A percentile compares a stretch with the other conserved stretches of the same genome.
Evolutionary conservation across 495 filamentous ascomycete species (phyloP).

Genomic region (Trypethelium eluteriae): DNA sequence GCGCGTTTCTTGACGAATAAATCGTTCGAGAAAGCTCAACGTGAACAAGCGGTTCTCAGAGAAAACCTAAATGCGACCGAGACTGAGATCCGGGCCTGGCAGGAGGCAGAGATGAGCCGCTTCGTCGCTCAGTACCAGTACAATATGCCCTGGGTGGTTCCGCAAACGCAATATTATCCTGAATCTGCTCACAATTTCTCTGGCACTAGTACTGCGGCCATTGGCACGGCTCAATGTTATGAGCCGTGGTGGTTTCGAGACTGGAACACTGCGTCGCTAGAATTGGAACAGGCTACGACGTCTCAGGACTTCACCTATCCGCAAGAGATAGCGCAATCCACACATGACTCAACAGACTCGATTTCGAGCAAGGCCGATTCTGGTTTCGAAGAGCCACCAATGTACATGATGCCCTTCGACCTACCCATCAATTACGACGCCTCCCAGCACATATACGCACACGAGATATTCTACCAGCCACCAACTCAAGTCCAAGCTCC

Average conservation of each 20-base stretch:
- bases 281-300: neutral
- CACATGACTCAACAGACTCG: neutral
- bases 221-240: neutral
- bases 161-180: neutral
- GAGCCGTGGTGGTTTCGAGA: neutral
- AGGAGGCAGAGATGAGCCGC: neutral
- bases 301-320: conserved; percentile 3
- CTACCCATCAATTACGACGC: conserved; percentile 3
- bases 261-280: neutral
- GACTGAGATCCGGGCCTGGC: neutral
- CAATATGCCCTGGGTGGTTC: neutral
- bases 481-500: neutral
- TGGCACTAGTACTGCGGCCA: neutral
- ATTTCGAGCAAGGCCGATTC: neutral
- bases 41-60: neutral
- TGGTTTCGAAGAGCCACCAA: conserved; percentile 14
- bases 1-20: neutral
- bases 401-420: conserved; percentile 13
- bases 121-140: neutral
- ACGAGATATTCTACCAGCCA: conserved; percentile 12
- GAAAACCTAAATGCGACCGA: neutral
- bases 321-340: neutral
- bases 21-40: neutral
- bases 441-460: conserved; percentile 17
- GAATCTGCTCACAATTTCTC: neutral